Base-by-base conservation (phyloP, 352 stramenopile species). In the Globisporangium heterothallicum region DNA sequence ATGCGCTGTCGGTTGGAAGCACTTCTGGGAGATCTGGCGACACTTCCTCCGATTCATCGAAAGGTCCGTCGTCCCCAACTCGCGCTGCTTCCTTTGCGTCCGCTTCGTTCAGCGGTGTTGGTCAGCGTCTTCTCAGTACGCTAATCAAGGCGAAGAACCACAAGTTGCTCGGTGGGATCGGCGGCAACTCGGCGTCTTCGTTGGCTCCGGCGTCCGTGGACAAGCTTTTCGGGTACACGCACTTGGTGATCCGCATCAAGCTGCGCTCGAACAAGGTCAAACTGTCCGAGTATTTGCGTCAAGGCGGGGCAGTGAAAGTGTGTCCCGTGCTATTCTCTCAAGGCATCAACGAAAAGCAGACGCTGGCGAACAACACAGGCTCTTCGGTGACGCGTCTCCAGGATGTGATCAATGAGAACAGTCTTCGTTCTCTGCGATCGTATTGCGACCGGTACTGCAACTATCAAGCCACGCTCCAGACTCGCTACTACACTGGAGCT, bases 311-410 rank as follows among this genome's bases (percentile, higher is more conserved):
- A 7, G 76, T 93, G 58, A 76, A 74, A 26, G 82, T 93, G 9
- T 81, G 61, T 24, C 82, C 82, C 10, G 74, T 91, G 55, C 61
- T 93, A 27, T 93, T 93, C 55, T 86, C 83, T 0, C 83, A 97
- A 49, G 90, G 90, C 19, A 96, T 97, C 61, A 97, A 97, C 56
- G 90, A 97, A 62, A 95, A 92, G 63, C 88, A 97, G 64, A 96
- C 88, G 27, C 41, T 97, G 8, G 86, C 85, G 2, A 97, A 97
- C 72, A 86, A 92, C 61, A 93, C 84, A 1, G 78, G 78, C 24
- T 84, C 79, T 6, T 88, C 80, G 0, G 66, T 84, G n/a, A 91
- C 80, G 18, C 64, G 78, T 9, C 58, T 93, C 8, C 83, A 93
- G 52, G 83, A 93, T 38, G 68, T 79, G 34, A 93, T 93, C 61